Base-by-base conservation (phyloP, 192 early-diverging fungal genomes). In the Backusella westeae region DNA sequence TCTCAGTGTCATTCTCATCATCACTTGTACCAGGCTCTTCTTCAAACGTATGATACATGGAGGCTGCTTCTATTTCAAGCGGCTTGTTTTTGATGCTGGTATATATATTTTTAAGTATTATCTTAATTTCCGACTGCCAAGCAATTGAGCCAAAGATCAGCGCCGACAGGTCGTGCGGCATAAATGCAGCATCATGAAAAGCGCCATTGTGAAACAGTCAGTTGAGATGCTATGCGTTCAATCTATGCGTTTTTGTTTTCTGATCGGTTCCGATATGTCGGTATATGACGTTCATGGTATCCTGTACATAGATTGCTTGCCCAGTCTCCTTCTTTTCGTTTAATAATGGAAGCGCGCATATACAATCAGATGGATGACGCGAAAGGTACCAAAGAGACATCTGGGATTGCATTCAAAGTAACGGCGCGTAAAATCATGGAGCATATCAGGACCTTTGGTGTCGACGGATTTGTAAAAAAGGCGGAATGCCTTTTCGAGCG, bases 261-360 rank as follows among this genome's bases (percentile, higher is more conserved):
- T 49, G 34, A 38, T 5, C n/a, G 21, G 42, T 6, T 15, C 71
- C 12, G 53, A 34, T 56, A 1, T 87, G 86, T 3, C 77, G 66
- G 38, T 73, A 78, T 44, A 89, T 77, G 0, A 78, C 76, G 17
- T 78, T 71, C 69, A 93, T 89, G 0, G 93, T 94, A 71, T 94
- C 93, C 34, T 89, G 82, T 21, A 93, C 83, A 79, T 93, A 94
- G 34, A 88, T 84, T 15, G 89, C 88, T 59, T 87, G 83, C 1
- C 91, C 88, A 91, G 96, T 95, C 53, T 91, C 90, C 41, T 89
- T 89, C 38, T 77, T 85, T 3, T 96, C 97, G 80, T 96, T 97
- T 6, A 98, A 87, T 70, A 98, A 75, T 75, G 97, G 77, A 14
- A 95, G 75, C 17, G 95, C 96, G 79, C 94, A 96, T 0, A 93